Percentiles rank a stretch among this genome's conserved stretches.
These are phyloP conservation scores for Hemisphaericaspora lyxosophila DNA, from an alignment of 1,139 yeast genomes.

Conservation along the genomic window DNA sequence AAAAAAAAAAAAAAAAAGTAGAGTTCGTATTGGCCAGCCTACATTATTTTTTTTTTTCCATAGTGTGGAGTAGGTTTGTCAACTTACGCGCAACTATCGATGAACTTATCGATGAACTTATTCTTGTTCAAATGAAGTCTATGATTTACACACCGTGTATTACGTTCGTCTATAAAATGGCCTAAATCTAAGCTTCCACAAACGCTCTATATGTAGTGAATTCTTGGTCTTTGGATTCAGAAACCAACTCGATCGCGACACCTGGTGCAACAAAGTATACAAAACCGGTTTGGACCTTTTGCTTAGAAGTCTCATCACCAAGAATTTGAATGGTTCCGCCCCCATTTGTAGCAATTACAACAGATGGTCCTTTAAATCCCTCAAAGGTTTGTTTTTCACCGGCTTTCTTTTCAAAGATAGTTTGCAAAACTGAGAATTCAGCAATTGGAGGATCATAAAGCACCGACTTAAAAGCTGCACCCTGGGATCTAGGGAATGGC, in stretches of 20 bases:
- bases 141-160: background rate
- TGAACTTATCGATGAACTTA: no score
- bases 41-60: no score
- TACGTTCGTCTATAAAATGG: background rate
- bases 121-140: no score
- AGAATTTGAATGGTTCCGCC: conserved; percentile 55
- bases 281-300: conserved; percentile 56
- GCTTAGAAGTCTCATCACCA: conserved; percentile 32
- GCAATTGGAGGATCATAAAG: conserved; percentile 95
- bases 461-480: conserved; percentile 60
- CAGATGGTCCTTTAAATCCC: conserved; percentile 81
- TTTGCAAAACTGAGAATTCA: conserved; percentile 89
- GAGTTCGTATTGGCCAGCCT: no score
- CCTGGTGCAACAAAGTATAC: conserved; percentile 86
- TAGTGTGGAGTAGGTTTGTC: no score
- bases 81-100: no score
- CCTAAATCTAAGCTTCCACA: conserved; percentile 61
- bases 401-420: conserved; percentile 47
- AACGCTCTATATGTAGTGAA: conserved; percentile 87
- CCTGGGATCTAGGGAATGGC: conserved; percentile 60
- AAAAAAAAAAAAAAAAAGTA: no score
- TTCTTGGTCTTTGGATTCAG: conserved; percentile 43
- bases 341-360: conserved; percentile 82
- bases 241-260: conserved; percentile 58
- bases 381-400: conserved; percentile 51